Evolutionary conservation across 306 rosid species (phyloP).

Genomic region (Macrotyloma uniflorum): DNA sequence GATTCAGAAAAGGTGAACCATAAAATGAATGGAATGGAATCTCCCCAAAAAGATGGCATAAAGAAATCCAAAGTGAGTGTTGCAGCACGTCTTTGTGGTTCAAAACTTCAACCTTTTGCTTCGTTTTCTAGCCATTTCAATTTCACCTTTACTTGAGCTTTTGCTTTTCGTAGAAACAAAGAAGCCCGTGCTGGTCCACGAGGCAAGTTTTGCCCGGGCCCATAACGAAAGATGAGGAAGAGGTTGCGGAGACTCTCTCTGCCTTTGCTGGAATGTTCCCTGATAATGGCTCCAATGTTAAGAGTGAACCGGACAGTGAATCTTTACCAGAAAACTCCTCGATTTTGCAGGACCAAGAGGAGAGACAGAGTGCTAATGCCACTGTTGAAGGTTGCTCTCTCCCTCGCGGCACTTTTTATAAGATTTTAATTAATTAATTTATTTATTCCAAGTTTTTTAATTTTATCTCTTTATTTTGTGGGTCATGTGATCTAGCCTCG

Average conservation of each 20-base stretch:
- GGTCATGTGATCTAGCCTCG: slow-evolving; percentile 34
- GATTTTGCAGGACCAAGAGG: slow-evolving; percentile 43
- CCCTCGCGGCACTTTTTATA: background rate
- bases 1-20: slow-evolving; percentile 66
- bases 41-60: slow-evolving; percentile 43
- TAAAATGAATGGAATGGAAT: slow-evolving; percentile 46
- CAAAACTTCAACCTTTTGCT: slow-evolving; percentile 29
- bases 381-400: slow-evolving; percentile 59
- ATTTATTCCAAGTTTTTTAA: background rate
- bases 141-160: slow-evolving; percentile 30
- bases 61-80: slow-evolving; percentile 55
- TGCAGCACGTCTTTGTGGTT: slow-evolving; percentile 42
- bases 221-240: slow-evolving; percentile 89
- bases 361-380: slow-evolving; percentile 29
- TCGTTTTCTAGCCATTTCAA: slow-evolving; percentile 15
- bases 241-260: slow-evolving; percentile 82
- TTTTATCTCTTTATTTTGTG: background rate
- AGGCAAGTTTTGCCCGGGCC: slow-evolving; percentile 44
- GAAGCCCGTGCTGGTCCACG: slow-evolving; percentile 39
- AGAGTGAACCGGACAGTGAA: slow-evolving; percentile 28
- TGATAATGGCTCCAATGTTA: slow-evolving; percentile 39
- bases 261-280: slow-evolving; percentile 86
- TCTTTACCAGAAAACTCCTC: slow-evolving; percentile 45
- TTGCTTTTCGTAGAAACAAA: slow-evolving; percentile 56
- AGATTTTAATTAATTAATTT: background rate